Evolutionary conservation across 371 early-diverging fungal species (phyloP).

Genomic region (Circinella minor): DNA sequence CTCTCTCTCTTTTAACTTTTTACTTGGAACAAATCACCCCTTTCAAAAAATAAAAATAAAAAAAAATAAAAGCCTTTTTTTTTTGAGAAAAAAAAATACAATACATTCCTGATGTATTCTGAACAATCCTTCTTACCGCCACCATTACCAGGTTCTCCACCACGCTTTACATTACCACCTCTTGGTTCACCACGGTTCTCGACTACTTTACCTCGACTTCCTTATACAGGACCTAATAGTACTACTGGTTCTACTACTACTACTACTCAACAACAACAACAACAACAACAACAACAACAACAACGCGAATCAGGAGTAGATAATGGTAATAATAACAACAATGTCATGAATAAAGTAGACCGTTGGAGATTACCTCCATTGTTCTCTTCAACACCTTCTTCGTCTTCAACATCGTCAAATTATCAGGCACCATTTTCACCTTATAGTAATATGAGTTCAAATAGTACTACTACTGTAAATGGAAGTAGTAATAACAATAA

Average conservation of each 20-base stretch:
- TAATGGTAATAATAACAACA: background rate
- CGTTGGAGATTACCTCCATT: slow-evolving; percentile 18
- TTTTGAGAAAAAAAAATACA: background rate
- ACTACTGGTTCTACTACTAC: background rate
- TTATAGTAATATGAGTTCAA: background rate
- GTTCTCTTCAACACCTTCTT: background rate
- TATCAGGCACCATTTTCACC: slow-evolving; percentile 8
- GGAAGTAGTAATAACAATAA: background rate
- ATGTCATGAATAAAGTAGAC: background rate
- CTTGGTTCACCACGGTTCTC: slow-evolving; percentile 13
- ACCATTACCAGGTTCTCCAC: slow-evolving; percentile 12
- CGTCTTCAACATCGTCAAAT: background rate
- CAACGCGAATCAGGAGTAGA: slow-evolving; percentile 8
- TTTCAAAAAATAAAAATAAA: background rate
- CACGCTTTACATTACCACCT: slow-evolving; percentile 14
- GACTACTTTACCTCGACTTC: slow-evolving; percentile 14
- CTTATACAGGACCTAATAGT: background rate
- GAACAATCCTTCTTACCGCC: slow-evolving; percentile 15
- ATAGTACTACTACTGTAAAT: background rate
- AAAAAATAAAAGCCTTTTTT: background rate
- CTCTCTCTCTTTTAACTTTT: no score
- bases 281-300: no score
- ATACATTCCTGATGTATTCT: slow-evolving; percentile 11
- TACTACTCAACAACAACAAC: background rate
- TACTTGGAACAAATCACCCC: background rate